Evolutionary conservation across 495 filamentous ascomycete genomes (phyloP), one percentile per base, ranked within the genome.

Genomic region (Penicillium ucsense): DNA sequence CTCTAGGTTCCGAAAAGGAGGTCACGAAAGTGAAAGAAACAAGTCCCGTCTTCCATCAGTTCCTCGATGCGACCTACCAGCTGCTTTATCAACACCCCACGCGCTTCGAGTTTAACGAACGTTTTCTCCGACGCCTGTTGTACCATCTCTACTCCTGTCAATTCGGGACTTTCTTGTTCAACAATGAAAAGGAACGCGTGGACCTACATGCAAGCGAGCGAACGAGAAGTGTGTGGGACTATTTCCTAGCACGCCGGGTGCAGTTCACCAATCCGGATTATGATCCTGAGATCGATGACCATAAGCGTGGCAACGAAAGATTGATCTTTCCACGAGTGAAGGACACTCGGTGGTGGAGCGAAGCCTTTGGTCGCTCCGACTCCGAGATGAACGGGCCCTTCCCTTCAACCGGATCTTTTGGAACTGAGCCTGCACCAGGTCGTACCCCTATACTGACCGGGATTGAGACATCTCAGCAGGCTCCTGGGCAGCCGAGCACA

Each of bases 11-110:
- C 1, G 78, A 83, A 43, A 77, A 78, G 49, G 66, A 70, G 48
- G 61, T 73, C n/a, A 84, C 79, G 6, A 83, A 82, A 51, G 71
- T 77, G 30, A 95, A 88, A 47, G 90, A 97, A 61, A 87, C 91
- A 3, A 89, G 85, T n/a, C 94, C 94, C 0, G 84, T 97, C 8
- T 97, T 99, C 67, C 94, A 99, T 56, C 94, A 99, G 61, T 99
- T 97, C 64, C 81, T 99, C 7, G 94, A 99, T 57, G 87, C 88
- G 12, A 89, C 88, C 4, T 97, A 90, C 53, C 94, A 99, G 55
- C 74, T 99, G 6, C 73, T 95, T 9, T 71, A 84, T 44, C 94
- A 97, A 55, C 72, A 94, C 53, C 91, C 92, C 0, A 87, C 81
- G 30, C 79, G 92, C 1, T 99, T 99, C 59, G 91, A 99, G 58